Conservation (phyloP, 2,329 filamentous ascomycete species). For the Cytospora leucostoma region DNA sequence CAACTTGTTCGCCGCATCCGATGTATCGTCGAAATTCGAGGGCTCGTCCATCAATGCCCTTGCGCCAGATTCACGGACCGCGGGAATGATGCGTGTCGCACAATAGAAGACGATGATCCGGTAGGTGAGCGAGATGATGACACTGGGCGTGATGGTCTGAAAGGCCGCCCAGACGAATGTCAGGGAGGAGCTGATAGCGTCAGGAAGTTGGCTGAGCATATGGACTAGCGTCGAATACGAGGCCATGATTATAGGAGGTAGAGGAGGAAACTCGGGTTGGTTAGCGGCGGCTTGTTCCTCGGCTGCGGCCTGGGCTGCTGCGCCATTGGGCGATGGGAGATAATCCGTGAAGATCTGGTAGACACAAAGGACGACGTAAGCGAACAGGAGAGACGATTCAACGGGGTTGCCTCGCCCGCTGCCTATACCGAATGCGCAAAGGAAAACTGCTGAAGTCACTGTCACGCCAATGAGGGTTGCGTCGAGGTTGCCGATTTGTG, state of each 20-base stretch:
- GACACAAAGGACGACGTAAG: conserved; percentile 96
- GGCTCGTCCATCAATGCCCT: conserved; percentile 82
- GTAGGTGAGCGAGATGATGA: conserved; percentile 93
- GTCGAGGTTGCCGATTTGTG: conserved; percentile 88
- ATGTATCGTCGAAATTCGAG: conserved; percentile 69
- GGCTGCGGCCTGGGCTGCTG: conserved; percentile 46
- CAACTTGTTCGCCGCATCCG: conserved; percentile 77
- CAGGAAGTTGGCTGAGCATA: conserved; percentile 78
- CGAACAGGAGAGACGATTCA: conserved; percentile 92
- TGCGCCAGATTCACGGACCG: conserved; percentile 83
- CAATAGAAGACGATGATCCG: conserved; percentile 94
- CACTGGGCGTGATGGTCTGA: conserved; percentile 91
- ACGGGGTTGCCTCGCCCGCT: conserved; percentile 93
- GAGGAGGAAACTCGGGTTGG: conserved; percentile 90
- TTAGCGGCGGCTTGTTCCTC: conserved; percentile 50
- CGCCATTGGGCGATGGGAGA: conserved; percentile 71
- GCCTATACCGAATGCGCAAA: conserved; percentile 91
- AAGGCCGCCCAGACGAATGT: conserved; percentile 88
- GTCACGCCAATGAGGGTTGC: conserved; percentile 90
- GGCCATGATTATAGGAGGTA: conserved; percentile 97
- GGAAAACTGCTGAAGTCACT: conserved; percentile 88
- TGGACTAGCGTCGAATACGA: conserved; percentile 92
- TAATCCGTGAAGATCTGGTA: conserved; percentile 99
- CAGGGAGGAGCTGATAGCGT: conserved; percentile 78
- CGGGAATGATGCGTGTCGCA: conserved; percentile 92